Evolutionary conservation across 2,329 filamentous ascomycete genomes (phyloP).

Genomic region (Lasiodiplodia sp.): DNA sequence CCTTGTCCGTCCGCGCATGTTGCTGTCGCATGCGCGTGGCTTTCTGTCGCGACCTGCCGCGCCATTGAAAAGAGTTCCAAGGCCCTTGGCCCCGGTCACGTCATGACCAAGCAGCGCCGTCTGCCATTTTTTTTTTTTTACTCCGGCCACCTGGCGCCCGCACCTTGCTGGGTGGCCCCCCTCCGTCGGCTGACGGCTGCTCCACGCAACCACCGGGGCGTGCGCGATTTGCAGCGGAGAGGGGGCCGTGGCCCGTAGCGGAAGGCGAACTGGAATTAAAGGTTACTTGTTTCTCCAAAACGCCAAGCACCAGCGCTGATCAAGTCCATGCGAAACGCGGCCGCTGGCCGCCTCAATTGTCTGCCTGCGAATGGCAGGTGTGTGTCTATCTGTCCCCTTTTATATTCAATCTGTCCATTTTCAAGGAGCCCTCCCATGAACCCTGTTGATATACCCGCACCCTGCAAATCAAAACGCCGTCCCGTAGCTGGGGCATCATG

Average conservation of each 20-base stretch:
- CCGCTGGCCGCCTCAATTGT: conserved; percentile 26
- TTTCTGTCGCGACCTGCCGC: conserved; percentile 16
- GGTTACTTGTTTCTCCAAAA: conserved; percentile 28
- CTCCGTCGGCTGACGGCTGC: not conserved
- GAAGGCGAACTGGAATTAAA: conserved; percentile 20
- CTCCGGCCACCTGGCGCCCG: not conserved
- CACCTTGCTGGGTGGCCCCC: not conserved
- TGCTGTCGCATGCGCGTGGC: conserved; percentile 7
- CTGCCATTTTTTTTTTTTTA: not conserved
- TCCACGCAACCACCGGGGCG: not conserved
- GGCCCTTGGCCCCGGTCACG: conserved; percentile 10
- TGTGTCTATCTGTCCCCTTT: not conserved
- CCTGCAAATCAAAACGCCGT: conserved; percentile 28
- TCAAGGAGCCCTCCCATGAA: conserved; percentile 9
- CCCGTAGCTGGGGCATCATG: conserved; percentile 21
- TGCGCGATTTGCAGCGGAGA: conserved; percentile 25
- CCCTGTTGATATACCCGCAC: conserved; percentile 24
- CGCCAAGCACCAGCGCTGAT: conserved; percentile 19
- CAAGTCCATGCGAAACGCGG: conserved; percentile 13
- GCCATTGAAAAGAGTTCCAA: conserved; percentile 18
- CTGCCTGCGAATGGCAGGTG: conserved; percentile 3
- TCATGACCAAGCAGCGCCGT: conserved; percentile 12
- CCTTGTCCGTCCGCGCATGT: not conserved
- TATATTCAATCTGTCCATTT: conserved; percentile 7
- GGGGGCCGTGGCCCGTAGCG: conserved; percentile 17